phyloP scores from a whole-genome alignment of 1,139 yeast species.

The Nakaseomyces sp. region DNA sequence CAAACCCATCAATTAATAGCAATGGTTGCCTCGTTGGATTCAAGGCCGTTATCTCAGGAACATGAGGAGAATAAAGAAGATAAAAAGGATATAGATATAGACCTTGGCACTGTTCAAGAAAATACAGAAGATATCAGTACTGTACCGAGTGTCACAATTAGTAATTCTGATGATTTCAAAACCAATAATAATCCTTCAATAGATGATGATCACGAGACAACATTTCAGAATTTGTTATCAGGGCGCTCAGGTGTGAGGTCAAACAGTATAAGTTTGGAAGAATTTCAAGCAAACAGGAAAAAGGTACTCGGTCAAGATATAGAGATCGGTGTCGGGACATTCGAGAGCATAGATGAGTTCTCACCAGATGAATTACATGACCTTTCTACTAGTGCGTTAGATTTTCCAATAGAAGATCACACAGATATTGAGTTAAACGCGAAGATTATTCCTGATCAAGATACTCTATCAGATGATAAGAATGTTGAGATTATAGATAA shows the following conservation, averaged over 20 bases:
- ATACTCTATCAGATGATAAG: no score
- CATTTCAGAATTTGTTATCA: neutral
- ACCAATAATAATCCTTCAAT: neutral
- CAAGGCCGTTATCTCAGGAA: slow-evolving; percentile 2
- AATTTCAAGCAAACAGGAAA: neutral
- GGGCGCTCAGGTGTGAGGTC: neutral
- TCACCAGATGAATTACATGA: neutral
- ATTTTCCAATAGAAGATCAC: neutral
- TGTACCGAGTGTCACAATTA: neutral
- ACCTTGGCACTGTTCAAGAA: neutral
- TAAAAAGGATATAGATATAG: neutral
- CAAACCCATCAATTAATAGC: no score
- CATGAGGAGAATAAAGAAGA: neutral
- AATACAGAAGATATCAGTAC: neutral
- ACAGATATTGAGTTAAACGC: neutral
- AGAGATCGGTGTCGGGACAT: neutral
- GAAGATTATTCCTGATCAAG: no score
- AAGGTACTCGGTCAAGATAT: neutral
- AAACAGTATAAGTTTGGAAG: neutral
- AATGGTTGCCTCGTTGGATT: neutral
- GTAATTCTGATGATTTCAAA: neutral
- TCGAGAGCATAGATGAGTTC: neutral
- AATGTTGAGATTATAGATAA: neutral
- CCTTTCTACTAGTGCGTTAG: neutral
- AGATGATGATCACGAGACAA: neutral